phyloP scores from a whole-genome alignment of 352 stramenopile genomes.

The Globisporangium spinosum region DNA sequence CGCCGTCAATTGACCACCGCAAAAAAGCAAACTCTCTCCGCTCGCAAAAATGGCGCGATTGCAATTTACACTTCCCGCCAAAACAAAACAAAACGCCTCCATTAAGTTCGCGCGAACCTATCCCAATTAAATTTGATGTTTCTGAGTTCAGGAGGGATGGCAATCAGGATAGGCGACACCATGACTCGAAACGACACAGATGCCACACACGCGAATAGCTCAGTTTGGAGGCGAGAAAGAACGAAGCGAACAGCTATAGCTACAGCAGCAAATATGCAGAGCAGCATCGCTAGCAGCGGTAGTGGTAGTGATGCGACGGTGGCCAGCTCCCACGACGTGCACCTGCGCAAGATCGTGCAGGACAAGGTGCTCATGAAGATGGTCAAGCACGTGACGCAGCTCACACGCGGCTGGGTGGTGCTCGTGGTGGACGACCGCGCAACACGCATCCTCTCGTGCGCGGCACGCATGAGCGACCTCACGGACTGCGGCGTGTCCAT shows the following conservation, averaged over 20 bases:
- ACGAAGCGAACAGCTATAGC: not conserved
- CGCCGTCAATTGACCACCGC: slow-evolving; percentile 5
- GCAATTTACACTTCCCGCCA: slow-evolving; percentile 25
- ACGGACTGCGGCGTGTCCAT: slow-evolving; percentile 96
- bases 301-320: slow-evolving; percentile 18
- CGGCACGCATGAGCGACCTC: slow-evolving; percentile 97
- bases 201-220: slow-evolving; percentile 14
- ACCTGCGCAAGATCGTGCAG: slow-evolving; percentile 76
- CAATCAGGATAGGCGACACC: slow-evolving; percentile 2
- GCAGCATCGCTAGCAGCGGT: not conserved
- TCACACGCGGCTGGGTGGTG: slow-evolving; percentile 83
- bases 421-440: slow-evolving; percentile 95
- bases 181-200: slow-evolving; percentile 9
- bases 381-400: slow-evolving; percentile 76
- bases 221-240: slow-evolving; percentile 9
- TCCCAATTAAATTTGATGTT: not conserved
- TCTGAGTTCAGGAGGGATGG: not conserved
- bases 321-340: slow-evolving; percentile 49
- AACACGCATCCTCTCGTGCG: slow-evolving; percentile 91
- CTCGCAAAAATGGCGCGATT: slow-evolving; percentile 3
- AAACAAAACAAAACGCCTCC: slow-evolving; percentile 11
- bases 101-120: not conserved
- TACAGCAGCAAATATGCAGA: slow-evolving; percentile 4
- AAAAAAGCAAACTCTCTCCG: not conserved
- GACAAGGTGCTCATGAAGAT: slow-evolving; percentile 81